These are phyloP conservation scores for Talaromyces sp. DNA, from an alignment of 2,329 filamentous ascomycete species.

Conservation along the genomic window DNA sequence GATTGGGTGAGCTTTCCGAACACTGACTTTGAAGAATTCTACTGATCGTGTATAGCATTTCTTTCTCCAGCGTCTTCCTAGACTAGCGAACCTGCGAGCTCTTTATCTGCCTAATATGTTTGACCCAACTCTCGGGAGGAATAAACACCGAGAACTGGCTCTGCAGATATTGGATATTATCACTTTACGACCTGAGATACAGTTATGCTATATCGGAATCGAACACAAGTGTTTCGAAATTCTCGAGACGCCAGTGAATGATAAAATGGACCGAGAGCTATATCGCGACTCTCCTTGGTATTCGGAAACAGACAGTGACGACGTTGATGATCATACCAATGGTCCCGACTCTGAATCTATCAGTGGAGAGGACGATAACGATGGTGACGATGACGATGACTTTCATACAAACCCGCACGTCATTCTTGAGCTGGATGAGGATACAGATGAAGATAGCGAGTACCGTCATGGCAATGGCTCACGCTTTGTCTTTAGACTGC, in stretches of 20 bases:
- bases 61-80: slow-evolving; percentile 71
- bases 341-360: slow-evolving; percentile 21
- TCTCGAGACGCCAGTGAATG: slow-evolving; percentile 55
- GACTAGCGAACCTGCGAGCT: slow-evolving; percentile 66
- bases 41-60: slow-evolving; percentile 57
- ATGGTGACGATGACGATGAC: slow-evolving; percentile 46
- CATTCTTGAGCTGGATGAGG: slow-evolving; percentile 29
- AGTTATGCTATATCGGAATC: slow-evolving; percentile 74
- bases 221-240: slow-evolving; percentile 79
- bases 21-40: neutral
- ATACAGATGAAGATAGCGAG: slow-evolving; percentile 48
- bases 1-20: slow-evolving; percentile 62
- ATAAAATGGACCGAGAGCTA: slow-evolving; percentile 24
- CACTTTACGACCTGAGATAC: slow-evolving; percentile 69
- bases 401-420: slow-evolving; percentile 31
- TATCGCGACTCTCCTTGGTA: slow-evolving; percentile 18
- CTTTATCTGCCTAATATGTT: slow-evolving; percentile 68
- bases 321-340: slow-evolving; percentile 35
- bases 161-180: slow-evolving; percentile 76
- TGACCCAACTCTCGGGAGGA: slow-evolving; percentile 50
- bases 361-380: slow-evolving; percentile 46
- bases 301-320: slow-evolving; percentile 33
- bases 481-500: slow-evolving; percentile 56
- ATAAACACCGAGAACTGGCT: slow-evolving; percentile 68
- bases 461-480: slow-evolving; percentile 46